phyloP scores from a whole-genome alignment of 108 stramenopile species.

The Nannochloropsis oceanica region DNA sequence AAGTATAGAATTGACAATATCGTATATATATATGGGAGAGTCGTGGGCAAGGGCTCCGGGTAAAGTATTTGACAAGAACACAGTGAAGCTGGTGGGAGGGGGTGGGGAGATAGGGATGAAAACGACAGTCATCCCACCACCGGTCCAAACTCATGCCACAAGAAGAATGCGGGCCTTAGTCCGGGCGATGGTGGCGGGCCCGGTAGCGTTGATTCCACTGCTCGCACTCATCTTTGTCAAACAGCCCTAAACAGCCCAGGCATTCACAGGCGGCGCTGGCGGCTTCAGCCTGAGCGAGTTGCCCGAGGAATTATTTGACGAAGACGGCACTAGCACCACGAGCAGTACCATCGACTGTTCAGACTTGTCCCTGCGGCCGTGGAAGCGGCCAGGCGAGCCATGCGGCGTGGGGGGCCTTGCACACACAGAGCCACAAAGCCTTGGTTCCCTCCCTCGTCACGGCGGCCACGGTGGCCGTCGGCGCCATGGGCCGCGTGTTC shows the following conservation, averaged over 20 bases:
- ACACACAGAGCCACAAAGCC: not conserved
- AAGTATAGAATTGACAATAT: too few relatives aligned
- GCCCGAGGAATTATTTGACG: not conserved
- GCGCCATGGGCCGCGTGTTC: not conserved
- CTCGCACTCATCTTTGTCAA: not conserved
- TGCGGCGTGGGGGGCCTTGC: not conserved
- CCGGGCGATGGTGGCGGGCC: too few relatives aligned
- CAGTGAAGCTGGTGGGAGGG: too few relatives aligned
- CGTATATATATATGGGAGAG: too few relatives aligned
- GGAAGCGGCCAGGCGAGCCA: not conserved
- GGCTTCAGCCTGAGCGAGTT: not conserved
- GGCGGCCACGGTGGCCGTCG: not conserved
- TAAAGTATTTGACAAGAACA: too few relatives aligned
- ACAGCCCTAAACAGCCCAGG: not conserved
- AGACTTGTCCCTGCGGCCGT: not conserved
- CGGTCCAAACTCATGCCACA: too few relatives aligned
- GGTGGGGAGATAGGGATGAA: too few relatives aligned
- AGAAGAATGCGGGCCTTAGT: too few relatives aligned
- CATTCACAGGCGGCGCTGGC: not conserved
- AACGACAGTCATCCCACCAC: too few relatives aligned
- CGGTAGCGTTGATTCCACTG: not conserved
- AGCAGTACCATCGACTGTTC: not conserved
- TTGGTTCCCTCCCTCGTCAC: not conserved
- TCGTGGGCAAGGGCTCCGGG: too few relatives aligned
- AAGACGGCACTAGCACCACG: not conserved